Conservation (phyloP, 805 yeast species). For the Starmerella bombi region DNA sequence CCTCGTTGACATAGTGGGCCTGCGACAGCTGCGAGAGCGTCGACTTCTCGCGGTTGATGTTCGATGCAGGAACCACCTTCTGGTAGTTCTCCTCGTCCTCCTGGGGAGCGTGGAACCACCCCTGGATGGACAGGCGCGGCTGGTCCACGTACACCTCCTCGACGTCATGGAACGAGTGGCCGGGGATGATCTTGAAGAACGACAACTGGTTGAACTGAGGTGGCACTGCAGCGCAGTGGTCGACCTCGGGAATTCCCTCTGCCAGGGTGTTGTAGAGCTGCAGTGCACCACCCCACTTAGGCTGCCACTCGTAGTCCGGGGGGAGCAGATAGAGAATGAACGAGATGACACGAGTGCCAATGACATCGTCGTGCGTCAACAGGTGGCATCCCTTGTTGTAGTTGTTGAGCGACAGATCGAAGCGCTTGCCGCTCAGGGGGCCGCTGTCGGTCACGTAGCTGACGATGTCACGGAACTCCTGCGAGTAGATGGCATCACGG, state of each 20-base stretch:
- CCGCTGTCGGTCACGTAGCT: constrained; percentile 76
- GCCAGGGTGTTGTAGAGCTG: constrained; percentile 74
- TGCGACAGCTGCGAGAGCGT: constrained; percentile 65
- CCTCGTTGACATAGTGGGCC: constrained; percentile 60
- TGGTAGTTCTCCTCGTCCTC: constrained; percentile 75
- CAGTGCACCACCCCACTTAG: constrained; percentile 86
- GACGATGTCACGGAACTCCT: constrained; percentile 66
- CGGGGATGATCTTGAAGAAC: constrained; percentile 91
- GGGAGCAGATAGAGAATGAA: constrained; percentile 88
- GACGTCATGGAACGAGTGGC: constrained; percentile 92
- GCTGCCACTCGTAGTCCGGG: constrained; percentile 79
- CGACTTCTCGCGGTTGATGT: constrained; percentile 48
- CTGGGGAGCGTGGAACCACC: constrained; percentile 98
- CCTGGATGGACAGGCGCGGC: constrained; percentile 85
- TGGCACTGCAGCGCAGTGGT: constrained; percentile 51
- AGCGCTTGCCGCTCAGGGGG: constrained; percentile 73
- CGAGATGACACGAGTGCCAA: constrained; percentile 86
- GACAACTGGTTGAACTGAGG: constrained; percentile 96
- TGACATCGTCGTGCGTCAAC: constrained; percentile 92
- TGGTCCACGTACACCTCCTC: constrained; percentile 90
- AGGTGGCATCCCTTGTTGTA: constrained; percentile 89
- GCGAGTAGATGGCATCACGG: constrained; percentile 77
- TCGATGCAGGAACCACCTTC: constrained; percentile 34
- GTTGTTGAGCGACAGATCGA: constrained; percentile 85
- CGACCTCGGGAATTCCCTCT: constrained; percentile 82